Percentiles rank a stretch among this genome's conserved stretches.
Conservation (phyloP, 352 stramenopile species). For the Phytophthora lateralis region DNA sequence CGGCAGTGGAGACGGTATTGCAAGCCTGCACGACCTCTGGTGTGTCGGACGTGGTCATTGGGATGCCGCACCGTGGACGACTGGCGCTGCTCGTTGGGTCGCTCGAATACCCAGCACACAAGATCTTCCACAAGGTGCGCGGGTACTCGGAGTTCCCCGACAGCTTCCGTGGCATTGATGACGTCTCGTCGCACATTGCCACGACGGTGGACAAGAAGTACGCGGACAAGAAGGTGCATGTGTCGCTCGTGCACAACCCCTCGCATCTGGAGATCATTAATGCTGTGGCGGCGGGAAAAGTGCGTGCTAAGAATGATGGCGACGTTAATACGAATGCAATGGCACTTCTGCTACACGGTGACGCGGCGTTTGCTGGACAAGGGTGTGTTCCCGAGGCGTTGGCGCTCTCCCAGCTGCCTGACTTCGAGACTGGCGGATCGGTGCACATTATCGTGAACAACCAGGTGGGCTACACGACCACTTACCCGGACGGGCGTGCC, state of each 20-base stretch:
- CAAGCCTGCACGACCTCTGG: slow-evolving; percentile 51
- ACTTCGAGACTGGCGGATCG: slow-evolving; percentile 76
- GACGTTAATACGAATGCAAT: slow-evolving; percentile 56
- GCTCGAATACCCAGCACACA: slow-evolving; percentile 81
- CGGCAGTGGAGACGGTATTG: slow-evolving; percentile 73
- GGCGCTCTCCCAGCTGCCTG: slow-evolving; percentile 76
- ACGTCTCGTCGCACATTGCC: slow-evolving; percentile 89
- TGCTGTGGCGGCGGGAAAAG: slow-evolving; percentile 81
- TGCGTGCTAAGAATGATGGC: slow-evolving; percentile 79
- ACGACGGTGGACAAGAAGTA: slow-evolving; percentile 75
- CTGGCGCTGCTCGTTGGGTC: slow-evolving; percentile 77
- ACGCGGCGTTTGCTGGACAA: slow-evolving; percentile 87
- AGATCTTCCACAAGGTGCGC: slow-evolving; percentile 86
- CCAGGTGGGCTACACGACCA: slow-evolving; percentile 92
- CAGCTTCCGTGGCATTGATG: slow-evolving; percentile 66
- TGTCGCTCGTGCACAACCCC: slow-evolving; percentile 88
- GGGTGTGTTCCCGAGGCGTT: slow-evolving; percentile 83
- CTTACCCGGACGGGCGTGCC: slow-evolving; percentile 73
- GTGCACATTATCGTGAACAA: slow-evolving; percentile 92
- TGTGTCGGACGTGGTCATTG: slow-evolving; percentile 82
- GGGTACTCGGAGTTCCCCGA: slow-evolving; percentile 77
- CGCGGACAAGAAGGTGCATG: slow-evolving; percentile 60
- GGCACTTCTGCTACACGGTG: slow-evolving; percentile 86
- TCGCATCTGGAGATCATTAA: slow-evolving; percentile 92
- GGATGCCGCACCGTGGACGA: slow-evolving; percentile 86